phyloP scores from a whole-genome alignment of 1,284 basidiomycete species.

The Pisolithus thermaeus region DNA sequence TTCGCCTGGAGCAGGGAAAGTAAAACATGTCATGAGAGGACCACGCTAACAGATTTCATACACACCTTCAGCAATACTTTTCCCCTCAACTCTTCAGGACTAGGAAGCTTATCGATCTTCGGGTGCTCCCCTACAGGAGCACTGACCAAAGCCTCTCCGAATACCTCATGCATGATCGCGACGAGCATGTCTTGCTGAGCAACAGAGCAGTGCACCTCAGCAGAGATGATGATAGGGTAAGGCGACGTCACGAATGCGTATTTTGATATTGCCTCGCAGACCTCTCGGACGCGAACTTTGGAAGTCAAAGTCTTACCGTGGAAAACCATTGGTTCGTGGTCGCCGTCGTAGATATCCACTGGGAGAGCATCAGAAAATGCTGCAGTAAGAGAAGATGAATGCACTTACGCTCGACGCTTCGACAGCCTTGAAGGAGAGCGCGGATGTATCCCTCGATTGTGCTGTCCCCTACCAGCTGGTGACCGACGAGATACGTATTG shows the following conservation, averaged over 20 bases:
- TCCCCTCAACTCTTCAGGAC: conserved; percentile 80
- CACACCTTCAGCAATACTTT: conserved; percentile 81
- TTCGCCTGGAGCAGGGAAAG: conserved; percentile 44
- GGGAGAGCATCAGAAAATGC: conserved; percentile 3
- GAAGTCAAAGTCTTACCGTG: conserved; percentile 93
- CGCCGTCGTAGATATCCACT: conserved; percentile 96
- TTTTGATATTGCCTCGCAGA: conserved; percentile 83
- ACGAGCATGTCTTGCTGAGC: conserved; percentile 83
- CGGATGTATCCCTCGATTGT: conserved; percentile 96
- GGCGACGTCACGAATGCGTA: conserved; percentile 94
- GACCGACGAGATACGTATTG: conserved; percentile 95
- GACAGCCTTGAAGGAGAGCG: conserved; percentile 84
- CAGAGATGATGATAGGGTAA: conserved; percentile 92
- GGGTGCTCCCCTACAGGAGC: conserved; percentile 49
- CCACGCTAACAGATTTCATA: neutral
- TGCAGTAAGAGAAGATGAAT: conserved; percentile 4
- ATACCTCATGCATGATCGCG: conserved; percentile 69
- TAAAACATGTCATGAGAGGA: conserved; percentile 3
- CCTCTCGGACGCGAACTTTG: conserved; percentile 79
- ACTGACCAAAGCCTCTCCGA: conserved; percentile 72
- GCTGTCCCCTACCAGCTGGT: conserved; percentile 90
- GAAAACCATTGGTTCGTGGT: conserved; percentile 76
- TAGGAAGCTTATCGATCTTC: conserved; percentile 62
- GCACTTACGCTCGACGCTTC: conserved; percentile 83
- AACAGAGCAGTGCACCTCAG: conserved; percentile 86